Base-by-base conservation (phyloP, 352 stramenopile genomes). In the Pythium monospermum region DNA sequence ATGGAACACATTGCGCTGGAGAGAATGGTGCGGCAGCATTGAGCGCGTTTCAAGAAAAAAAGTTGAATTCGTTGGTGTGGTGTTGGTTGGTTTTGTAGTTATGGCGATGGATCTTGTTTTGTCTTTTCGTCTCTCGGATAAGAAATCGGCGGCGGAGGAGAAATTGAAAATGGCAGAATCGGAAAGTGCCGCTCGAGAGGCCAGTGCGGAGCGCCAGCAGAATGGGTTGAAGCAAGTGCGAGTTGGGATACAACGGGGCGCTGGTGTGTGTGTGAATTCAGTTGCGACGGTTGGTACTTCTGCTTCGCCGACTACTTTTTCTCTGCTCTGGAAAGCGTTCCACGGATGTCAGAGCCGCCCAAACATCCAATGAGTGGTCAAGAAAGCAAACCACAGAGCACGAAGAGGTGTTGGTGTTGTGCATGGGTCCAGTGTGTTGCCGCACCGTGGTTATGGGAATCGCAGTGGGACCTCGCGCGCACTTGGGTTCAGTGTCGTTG, bases 141-240 rank as follows among this genome's bases (percentile, higher is more conserved):
- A 51, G 44, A 51, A 51, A 51, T 41, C 28, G 7, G 25, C 25
- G 39, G 32, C 13, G 7, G 7, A 13, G 22, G 37, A 28, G 37
- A 46, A 45, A 48, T 41, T 19, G 18, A 36, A 45, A 56, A 56
- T 48, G 49, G 49, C 44, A 22, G 44, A n/a, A 41, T 51, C 44
- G 44, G 18, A n/a, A 41, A 16, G 23, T 42, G 8, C 7, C 11
- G 36, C 7, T 28, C 21, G 52, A 51, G 54, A 39, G 54, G 41
- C 47, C 54, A 62, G 54, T 55, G 48, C 54, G 7, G 30, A 33
- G 50, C 22, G 53, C 50, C 44, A 37, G 53, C 45, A 54, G 49
- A 46, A 30, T 35, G 43, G 46, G 30, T 39, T 43, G 54, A 41
- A 31, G 45, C 43, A 25, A 25, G 6, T 21, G 37, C 25, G 7